Base-by-base conservation (phyloP, 2,329 filamentous ascomycete species). In the Penicillium hesseltinei region DNA sequence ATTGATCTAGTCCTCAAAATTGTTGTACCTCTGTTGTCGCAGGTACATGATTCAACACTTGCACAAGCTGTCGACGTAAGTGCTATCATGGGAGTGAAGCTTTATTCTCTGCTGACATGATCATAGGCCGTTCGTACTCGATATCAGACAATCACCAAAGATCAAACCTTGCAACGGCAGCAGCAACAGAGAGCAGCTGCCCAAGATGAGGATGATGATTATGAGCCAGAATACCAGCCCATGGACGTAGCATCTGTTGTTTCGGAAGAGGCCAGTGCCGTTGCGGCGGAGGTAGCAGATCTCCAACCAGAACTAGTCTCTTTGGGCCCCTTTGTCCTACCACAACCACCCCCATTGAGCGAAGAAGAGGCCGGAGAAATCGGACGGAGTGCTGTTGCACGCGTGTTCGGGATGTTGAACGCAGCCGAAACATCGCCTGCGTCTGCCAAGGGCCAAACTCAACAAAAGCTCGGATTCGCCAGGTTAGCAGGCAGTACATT, bases 181-280 rank as follows among this genome's bases (percentile, higher is more conserved):
- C 72, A 63, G 66, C 71, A 48, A 50, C 62, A 61, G n/a, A 66
- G 69, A 48, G 55, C 63, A 21, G 56, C 63, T 4, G 68, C 66
- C 3, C 74, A 73, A 46, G 87, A 88, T 9, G 92, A 96, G 42
- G 92, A 96, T 21, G 91, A 96, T 63, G 91, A 96, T 66, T 97
- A 97, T 69, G 93, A 97, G 68, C 92, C 93, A 0, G 90, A 95
- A 69, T 92, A 91, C 65, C 86, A 88, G 58, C 83, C 88, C 9
- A 85, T 86, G 36, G 91, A 95, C 72, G 56, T 71, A 31, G 44
- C 69, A 23, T 67, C 67, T 3, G 60, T 67, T 39, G 62, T 60
- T 21, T 48, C 61, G 1, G 66, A 64, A 25, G 66, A 69, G 50
- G 87, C 85, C 1, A 89, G 92, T 67, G 89, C 93, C 69, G 87